Percentiles rank a stretch among this genome's conserved stretches.
Conservation (phyloP, 257 asterid species). For the Rehmannia glutinosa region DNA sequence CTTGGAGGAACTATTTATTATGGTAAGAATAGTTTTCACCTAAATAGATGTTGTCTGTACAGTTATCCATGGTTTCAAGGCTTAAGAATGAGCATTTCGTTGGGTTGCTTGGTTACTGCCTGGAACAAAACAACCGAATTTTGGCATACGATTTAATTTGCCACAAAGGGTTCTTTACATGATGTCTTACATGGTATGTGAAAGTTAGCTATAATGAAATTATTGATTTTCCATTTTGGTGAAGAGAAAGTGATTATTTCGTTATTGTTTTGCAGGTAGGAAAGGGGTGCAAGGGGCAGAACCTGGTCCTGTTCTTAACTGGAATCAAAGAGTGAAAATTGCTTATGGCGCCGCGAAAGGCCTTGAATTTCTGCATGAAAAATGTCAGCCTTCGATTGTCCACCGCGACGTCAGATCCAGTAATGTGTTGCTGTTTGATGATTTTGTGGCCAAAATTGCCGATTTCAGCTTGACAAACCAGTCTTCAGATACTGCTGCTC, state of each 20-base stretch:
- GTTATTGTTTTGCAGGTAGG: conserved; percentile 45
- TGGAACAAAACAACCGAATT: conserved; percentile 61
- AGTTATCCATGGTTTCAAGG: conserved; percentile 81
- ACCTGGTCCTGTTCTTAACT: conserved; percentile 82
- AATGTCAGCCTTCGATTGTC: conserved; percentile 76
- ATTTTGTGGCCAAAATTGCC: conserved; percentile 70
- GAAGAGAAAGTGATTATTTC: background rate
- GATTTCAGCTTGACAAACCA: conserved; percentile 85
- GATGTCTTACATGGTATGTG: conserved; percentile 80
- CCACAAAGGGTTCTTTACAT: conserved; percentile 77
- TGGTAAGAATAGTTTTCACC: background rate
- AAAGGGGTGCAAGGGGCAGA: conserved; percentile 96
- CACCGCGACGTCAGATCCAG: conserved; percentile 92
- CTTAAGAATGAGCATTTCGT: conserved; percentile 80
- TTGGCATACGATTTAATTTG: conserved; percentile 78
- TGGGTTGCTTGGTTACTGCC: conserved; percentile 73
- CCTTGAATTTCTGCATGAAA: conserved; percentile 77
- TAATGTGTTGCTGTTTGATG: conserved; percentile 79
- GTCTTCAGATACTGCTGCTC: conserved; percentile 87
- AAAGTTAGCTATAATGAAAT: background rate
- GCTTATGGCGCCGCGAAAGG: conserved; percentile 94
- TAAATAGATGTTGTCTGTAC: conserved; percentile 1
- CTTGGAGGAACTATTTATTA: too few relatives aligned
- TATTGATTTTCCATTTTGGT: background rate
- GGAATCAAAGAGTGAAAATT: conserved; percentile 82